These are phyloP conservation scores for Ascochyta fabae DNA, from an alignment of 2,329 filamentous ascomycete species.

Conservation along the genomic window DNA sequence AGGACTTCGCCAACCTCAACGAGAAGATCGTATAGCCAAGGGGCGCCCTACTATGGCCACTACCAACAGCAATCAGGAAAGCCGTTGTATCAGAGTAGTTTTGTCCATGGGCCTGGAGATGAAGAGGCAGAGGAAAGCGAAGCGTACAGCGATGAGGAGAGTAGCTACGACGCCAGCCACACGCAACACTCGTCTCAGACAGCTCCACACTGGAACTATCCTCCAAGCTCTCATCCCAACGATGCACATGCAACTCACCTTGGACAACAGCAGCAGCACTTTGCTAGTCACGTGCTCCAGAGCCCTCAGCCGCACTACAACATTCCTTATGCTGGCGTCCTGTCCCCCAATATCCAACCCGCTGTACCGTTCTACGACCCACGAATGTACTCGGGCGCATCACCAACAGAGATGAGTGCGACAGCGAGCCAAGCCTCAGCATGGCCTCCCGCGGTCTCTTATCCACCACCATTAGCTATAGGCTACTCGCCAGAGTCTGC, in stretches of 20 bases:
- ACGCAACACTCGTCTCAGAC: constrained; percentile 24
- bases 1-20: constrained; percentile 40
- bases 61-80: constrained; percentile 29
- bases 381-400: constrained; percentile 32
- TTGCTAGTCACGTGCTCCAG: constrained; percentile 45
- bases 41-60: constrained; percentile 19
- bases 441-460: constrained; percentile 33
- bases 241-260: constrained; percentile 38
- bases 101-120: constrained; percentile 35
- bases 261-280: constrained; percentile 38
- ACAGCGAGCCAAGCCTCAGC: constrained; percentile 26
- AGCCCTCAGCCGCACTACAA: constrained; percentile 45
- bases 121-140: constrained; percentile 30
- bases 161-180: constrained; percentile 18
- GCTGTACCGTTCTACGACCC: constrained; percentile 41
- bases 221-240: constrained; percentile 31
- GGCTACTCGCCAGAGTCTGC: constrained; percentile 34
- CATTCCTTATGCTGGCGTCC: constrained; percentile 35
- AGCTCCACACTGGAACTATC: constrained; percentile 29
- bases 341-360: constrained; percentile 32
- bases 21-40: constrained; percentile 20
- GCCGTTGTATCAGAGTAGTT: constrained; percentile 43
- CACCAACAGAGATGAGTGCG: constrained; percentile 30
- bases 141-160: constrained; percentile 24
- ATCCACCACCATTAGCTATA: constrained; percentile 34